phyloP scores from a whole-genome alignment of 257 asterid species.

The Solanum ossicruentum region DNA sequence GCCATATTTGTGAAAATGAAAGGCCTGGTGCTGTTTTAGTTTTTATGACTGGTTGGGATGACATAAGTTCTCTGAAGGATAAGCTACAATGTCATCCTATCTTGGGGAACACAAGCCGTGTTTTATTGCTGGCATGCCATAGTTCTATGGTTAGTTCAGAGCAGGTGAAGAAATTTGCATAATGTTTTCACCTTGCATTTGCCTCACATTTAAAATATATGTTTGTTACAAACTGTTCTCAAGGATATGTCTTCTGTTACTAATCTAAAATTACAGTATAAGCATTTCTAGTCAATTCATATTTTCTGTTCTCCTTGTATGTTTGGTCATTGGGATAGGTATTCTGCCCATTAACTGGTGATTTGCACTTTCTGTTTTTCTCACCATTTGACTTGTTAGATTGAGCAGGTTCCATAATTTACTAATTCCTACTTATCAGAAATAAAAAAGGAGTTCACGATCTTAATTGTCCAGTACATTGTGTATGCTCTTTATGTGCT shows the following conservation, averaged over 20 bases:
- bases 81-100: conserved; percentile 72
- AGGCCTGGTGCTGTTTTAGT: conserved; percentile 83
- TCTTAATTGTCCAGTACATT: neutral
- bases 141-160: conserved; percentile 94
- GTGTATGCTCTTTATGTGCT: neutral
- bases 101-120: conserved; percentile 65
- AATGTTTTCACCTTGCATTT: neutral
- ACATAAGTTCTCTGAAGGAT: conserved; percentile 69
- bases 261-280: neutral
- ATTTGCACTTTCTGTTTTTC: neutral
- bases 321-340: neutral
- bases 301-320: neutral
- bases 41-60: conserved; percentile 98
- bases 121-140: conserved; percentile 79
- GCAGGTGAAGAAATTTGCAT: conserved; percentile 39
- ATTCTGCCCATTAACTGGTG: neutral
- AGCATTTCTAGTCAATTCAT: neutral
- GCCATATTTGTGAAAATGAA: conserved; percentile 56
- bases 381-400: neutral
- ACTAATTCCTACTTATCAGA: neutral
- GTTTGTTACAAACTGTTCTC: neutral
- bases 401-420: neutral
- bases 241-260: neutral
- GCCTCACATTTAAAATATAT: neutral
- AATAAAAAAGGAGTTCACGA: neutral